These are phyloP conservation scores for Trichoderma gamsii DNA, from an alignment of 495 filamentous ascomycete species.

Conservation along the genomic window DNA sequence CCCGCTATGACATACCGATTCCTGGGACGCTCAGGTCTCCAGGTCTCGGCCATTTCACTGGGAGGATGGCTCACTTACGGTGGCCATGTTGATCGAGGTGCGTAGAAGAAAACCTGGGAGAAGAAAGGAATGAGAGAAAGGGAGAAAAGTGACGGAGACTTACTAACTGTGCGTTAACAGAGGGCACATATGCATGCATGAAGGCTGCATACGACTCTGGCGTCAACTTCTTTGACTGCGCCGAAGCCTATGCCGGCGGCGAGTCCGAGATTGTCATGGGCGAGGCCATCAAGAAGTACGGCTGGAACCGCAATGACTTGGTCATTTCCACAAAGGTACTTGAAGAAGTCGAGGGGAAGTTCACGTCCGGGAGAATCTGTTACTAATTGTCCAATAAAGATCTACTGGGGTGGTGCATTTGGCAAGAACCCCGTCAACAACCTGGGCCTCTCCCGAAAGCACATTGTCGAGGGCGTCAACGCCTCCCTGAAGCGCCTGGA, in stretches of 20 bases:
- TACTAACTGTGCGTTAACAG: slow-evolving; percentile 28
- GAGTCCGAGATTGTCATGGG: slow-evolving; percentile 72
- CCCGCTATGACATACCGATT: slow-evolving; percentile 70
- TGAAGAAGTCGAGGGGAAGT: too few species aligned
- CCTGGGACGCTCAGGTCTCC: slow-evolving; percentile 67
- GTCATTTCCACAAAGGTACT: slow-evolving; percentile 78
- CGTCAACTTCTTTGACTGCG: slow-evolving; percentile 70
- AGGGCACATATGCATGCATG: slow-evolving; percentile 60
- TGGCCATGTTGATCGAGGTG: slow-evolving; percentile 66
- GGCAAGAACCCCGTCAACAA: slow-evolving; percentile 65
- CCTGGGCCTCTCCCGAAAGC: slow-evolving; percentile 72
- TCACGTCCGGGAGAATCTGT: too few species aligned
- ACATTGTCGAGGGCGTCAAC: slow-evolving; percentile 67
- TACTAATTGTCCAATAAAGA: slow-evolving; percentile 28
- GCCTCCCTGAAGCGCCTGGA: slow-evolving; percentile 62
- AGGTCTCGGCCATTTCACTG: slow-evolving; percentile 68
- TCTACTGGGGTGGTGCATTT: slow-evolving; percentile 61
- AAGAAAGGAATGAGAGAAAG: slow-evolving; percentile 11
- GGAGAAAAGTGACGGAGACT: not conserved
- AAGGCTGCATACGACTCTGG: slow-evolving; percentile 71
- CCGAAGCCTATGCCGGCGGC: slow-evolving; percentile 58
- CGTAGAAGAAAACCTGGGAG: slow-evolving; percentile 2
- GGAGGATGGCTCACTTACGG: slow-evolving; percentile 76
- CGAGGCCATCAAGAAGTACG: slow-evolving; percentile 57
- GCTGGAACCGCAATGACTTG: slow-evolving; percentile 73